Base-by-base conservation (phyloP, 2,329 filamentous ascomycete genomes). In the Didymella exigua region DNA sequence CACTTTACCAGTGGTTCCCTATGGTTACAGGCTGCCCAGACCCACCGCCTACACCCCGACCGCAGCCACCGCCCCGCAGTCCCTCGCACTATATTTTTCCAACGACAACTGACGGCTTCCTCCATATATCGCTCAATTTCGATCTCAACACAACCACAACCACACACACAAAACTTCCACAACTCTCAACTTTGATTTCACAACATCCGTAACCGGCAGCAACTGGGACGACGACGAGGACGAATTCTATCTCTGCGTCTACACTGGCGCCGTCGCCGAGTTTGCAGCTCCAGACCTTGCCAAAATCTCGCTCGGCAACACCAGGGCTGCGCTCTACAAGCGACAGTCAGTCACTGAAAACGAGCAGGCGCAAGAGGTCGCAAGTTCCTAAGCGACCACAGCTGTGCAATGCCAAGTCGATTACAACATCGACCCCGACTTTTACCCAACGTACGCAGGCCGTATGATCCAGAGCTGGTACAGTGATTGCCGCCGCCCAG, bases 191-290 rank as follows among this genome's bases (percentile, higher is more conserved):
- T 63, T 64, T 60, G 19, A 53, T 42, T 27, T 42, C 27, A 47
- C 38, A 58, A 43, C 18, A 26, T 53, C 42, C 26, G 7, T 44
- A 10, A 26, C 26, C 5, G 46, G 27, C 18, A 55, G 50, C 48
- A 58, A 58, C 19, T 69, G 66, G 66, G 62, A 69, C 21, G 48
- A 51, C 7, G 62, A 69, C 1, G 65, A 68, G 27, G 23, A 42
- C 0, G 56, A 65, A 23, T 68, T 66, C 33, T 49, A 61, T 8
- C 27, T 58, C 9, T 48, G 55, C 7, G 23, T 44, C 18, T 65
- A 59, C 54, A 56, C 55, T 42, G 56, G 59, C 24, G 58, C 51
- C n/a, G 47, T 46, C 33, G 62, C 64, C 34, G 34, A 37, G 5
- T 23, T 37, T n/a, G 34, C 11, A 14, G 19, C 34, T 4, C 10